Evolutionary conservation across 2,329 filamentous ascomycete species (phyloP), one percentile per base, ranked within the genome.

Genomic region (Coniochaeta sp.): DNA sequence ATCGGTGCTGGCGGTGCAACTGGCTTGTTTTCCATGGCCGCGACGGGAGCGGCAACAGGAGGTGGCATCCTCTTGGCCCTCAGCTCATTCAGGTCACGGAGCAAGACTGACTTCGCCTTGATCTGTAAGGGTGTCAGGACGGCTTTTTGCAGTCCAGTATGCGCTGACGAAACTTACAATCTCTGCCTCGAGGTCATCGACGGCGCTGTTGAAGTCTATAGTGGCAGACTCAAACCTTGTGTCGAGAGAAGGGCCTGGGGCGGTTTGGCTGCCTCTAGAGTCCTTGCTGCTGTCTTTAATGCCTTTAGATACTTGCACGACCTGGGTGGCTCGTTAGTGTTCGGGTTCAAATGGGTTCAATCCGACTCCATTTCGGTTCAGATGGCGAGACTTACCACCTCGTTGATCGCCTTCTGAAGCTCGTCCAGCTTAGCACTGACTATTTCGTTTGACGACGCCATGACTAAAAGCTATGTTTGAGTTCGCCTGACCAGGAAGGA

Each of bases 301-400:
- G 19, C 82, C 81, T 67, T 83, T 87, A 17, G 82, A 83, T 1
- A 80, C 82, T 68, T 86, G 80, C 16, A 87, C 75, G 28, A 86
- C 78, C 84, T 87, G 62, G 16, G 44, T 28, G 22, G 33, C n/a
- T 55, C 4, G 55, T 64, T 22, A 63, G 64, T 58, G 33, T 61
- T 36, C 6, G 43, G 26, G 11, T 2, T 7, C 43, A 16, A n/a
- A 31, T 31, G 9, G 28, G 28, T 6, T 31, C 5, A 31, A 5
- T 9, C 7, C 19, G 19, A 44, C 5, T 8, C 7, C 7, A 44
- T 12, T 7, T n/a, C 16, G 14, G 38, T 14, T 6, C 16, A 14
- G 11, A 33, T 14, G 11, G 40, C 40, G 19, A 19, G 12, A 44
- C 47, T 71, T 70, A 85, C 83, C 64, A 82, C 78, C 62, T 81